Evolutionary conservation across 805 yeast genomes (phyloP).

Genomic region (Suhomyces pyralidae): DNA sequence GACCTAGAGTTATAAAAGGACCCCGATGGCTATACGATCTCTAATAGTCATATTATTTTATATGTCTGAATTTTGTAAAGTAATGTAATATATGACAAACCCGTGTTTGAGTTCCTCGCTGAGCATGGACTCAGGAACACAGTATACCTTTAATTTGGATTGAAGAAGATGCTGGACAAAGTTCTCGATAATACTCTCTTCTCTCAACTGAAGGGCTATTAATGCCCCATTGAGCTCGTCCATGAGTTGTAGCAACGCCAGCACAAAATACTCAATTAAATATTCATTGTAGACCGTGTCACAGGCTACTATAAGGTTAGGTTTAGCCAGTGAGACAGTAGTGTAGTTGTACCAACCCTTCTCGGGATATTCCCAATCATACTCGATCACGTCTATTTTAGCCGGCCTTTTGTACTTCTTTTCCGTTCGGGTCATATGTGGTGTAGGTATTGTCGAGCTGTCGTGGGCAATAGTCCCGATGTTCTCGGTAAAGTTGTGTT

Average conservation of each 20-base stretch:
- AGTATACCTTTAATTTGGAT: constrained; percentile 32
- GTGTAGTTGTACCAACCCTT: constrained; percentile 27
- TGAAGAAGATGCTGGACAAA: constrained; percentile 38
- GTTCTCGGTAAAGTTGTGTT: constrained; percentile 45
- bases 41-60: too few relatives aligned
- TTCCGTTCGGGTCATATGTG: neutral
- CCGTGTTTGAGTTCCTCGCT: constrained; percentile 36
- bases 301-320: constrained; percentile 56
- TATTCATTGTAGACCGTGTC: constrained; percentile 67
- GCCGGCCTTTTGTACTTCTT: constrained; percentile 1
- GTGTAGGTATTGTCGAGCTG: constrained; percentile 8
- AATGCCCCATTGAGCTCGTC: constrained; percentile 35
- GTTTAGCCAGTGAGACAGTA: constrained; percentile 12
- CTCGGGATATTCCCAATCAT: constrained; percentile 59
- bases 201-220: constrained; percentile 52
- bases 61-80: neutral
- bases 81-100: constrained; percentile 42
- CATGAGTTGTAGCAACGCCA: constrained; percentile 38
- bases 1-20: too few relatives aligned
- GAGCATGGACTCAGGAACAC: constrained; percentile 30
- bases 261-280: constrained; percentile 48
- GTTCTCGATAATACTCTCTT: constrained; percentile 45
- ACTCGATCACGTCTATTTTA: constrained; percentile 45
- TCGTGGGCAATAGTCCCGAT: constrained; percentile 10
- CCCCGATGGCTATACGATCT: neutral